A percentile compares a stretch with the other conserved stretches of the same genome.
These are phyloP conservation scores for Rehmannia glutinosa DNA, from an alignment of 257 asterid genomes.

Conservation along the genomic window DNA sequence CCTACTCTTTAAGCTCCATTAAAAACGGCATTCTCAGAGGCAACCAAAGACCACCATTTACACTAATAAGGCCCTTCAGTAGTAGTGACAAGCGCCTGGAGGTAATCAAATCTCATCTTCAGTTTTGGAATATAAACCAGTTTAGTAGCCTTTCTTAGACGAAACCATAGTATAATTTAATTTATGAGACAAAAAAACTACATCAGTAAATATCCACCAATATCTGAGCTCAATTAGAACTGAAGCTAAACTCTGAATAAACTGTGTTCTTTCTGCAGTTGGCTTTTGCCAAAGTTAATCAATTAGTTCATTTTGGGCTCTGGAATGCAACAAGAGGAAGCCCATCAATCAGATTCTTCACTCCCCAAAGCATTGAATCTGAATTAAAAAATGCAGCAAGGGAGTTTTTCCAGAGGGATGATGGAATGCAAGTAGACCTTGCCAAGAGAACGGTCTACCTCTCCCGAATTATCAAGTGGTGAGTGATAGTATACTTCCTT, in stretches of 20 bases:
- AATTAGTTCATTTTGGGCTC: slow-evolving; percentile 68
- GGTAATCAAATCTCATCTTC: slow-evolving; percentile 35
- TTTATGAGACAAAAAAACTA: background rate
- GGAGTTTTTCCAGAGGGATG: slow-evolving; percentile 78
- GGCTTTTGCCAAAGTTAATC: slow-evolving; percentile 55
- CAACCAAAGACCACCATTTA: slow-evolving; percentile 79
- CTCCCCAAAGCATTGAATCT: slow-evolving; percentile 53
- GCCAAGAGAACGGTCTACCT: slow-evolving; percentile 74
- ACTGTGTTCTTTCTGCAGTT: slow-evolving; percentile 39
- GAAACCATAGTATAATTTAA: no score
- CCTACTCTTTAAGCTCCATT: slow-evolving; percentile 64
- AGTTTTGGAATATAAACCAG: background rate
- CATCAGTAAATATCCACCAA: no score
- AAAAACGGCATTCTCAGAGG: slow-evolving; percentile 78
- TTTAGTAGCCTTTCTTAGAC: background rate
- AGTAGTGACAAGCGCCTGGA: slow-evolving; percentile 70
- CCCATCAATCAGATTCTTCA: slow-evolving; percentile 71
- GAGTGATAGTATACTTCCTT: no score
- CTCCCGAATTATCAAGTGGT: slow-evolving; percentile 70
- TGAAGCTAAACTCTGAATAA: background rate
- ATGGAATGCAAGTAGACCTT: slow-evolving; percentile 71
- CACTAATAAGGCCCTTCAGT: slow-evolving; percentile 64
- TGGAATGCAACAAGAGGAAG: slow-evolving; percentile 86
- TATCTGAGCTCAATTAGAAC: no score
- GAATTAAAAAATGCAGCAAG: slow-evolving; percentile 65